Conservation (phyloP, 2,329 filamentous ascomycete genomes). For the Didymella pinodella region DNA sequence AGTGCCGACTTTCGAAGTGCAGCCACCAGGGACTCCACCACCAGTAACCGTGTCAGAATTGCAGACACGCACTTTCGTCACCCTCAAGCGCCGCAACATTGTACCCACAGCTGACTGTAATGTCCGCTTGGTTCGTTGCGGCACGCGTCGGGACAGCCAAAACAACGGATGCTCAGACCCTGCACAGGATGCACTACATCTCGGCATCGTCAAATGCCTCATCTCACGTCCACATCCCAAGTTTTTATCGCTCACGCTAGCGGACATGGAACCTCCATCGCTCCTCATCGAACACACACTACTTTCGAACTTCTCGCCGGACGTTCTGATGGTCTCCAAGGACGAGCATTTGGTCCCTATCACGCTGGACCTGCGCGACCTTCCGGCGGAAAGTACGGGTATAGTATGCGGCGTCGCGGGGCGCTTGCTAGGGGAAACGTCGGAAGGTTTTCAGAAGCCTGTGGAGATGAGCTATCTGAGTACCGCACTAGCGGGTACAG, state of each 20-base stretch:
- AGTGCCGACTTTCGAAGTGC: slow-evolving; percentile 57
- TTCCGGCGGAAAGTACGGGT: slow-evolving; percentile 88
- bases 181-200: slow-evolving; percentile 55
- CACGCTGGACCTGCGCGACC: slow-evolving; percentile 79
- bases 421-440: slow-evolving; percentile 75
- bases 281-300: slow-evolving; percentile 75
- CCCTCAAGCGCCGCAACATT: slow-evolving; percentile 80
- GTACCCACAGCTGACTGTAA: slow-evolving; percentile 72
- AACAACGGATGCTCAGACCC: slow-evolving; percentile 40
- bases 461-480: slow-evolving; percentile 90
- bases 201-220: slow-evolving; percentile 59
- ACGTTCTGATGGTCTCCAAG: slow-evolving; percentile 78
- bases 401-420: slow-evolving; percentile 95
- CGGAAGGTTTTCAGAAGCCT: slow-evolving; percentile 43
- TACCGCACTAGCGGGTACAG: slow-evolving; percentile 86
- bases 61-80: slow-evolving; percentile 80
- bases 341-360: slow-evolving; percentile 81
- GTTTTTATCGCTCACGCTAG: slow-evolving; percentile 78
- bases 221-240: slow-evolving; percentile 62
- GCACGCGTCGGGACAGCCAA: slow-evolving; percentile 63
- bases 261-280: slow-evolving; percentile 76
- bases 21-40: slow-evolving; percentile 72
- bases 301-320: slow-evolving; percentile 62
- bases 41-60: slow-evolving; percentile 81
- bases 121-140: slow-evolving; percentile 82